A percentile compares a stretch with the other conserved stretches of the same genome.
These are phyloP conservation scores for Pigoraptor vietnamica DNA, from an alignment of 78 protist genomes.

Conservation along the genomic window DNA sequence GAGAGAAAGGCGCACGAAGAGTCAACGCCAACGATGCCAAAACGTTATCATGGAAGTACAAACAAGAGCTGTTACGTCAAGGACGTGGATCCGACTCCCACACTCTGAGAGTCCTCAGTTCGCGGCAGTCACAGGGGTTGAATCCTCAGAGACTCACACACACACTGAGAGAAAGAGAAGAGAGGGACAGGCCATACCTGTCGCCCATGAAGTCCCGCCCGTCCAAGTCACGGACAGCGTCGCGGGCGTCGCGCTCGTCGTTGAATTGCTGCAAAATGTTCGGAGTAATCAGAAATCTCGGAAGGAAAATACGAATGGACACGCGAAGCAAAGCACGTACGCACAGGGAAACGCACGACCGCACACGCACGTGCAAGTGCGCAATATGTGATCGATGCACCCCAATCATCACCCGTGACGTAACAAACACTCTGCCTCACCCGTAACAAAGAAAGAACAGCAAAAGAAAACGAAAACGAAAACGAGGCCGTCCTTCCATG, in stretches of 20 bases:
- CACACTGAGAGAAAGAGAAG: neutral
- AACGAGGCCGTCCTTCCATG: too few species aligned
- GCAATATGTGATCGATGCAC: too few species aligned
- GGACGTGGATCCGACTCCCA: neutral
- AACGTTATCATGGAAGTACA: neutral
- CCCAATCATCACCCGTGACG: too few species aligned
- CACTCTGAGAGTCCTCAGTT: neutral
- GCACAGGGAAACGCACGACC: too few species aligned
- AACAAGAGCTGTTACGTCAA: neutral
- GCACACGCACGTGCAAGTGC: too few species aligned
- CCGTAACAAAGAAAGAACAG: too few species aligned
- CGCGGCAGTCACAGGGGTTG: neutral
- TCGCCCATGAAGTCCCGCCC: constrained; percentile 12
- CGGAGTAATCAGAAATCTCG: neutral
- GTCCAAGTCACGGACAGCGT: constrained; percentile 4
- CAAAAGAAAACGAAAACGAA: too few species aligned
- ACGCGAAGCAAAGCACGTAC: neutral
- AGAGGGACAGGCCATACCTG: neutral
- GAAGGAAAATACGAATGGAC: neutral
- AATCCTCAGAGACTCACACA: neutral
- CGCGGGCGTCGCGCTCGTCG: constrained; percentile 16
- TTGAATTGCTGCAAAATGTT: neutral
- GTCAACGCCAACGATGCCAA: neutral
- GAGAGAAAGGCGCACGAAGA: neutral
- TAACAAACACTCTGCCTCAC: too few species aligned